Evolutionary conservation across 495 filamentous ascomycete genomes (phyloP).

Genomic region (Penicillium paradoxum): DNA sequence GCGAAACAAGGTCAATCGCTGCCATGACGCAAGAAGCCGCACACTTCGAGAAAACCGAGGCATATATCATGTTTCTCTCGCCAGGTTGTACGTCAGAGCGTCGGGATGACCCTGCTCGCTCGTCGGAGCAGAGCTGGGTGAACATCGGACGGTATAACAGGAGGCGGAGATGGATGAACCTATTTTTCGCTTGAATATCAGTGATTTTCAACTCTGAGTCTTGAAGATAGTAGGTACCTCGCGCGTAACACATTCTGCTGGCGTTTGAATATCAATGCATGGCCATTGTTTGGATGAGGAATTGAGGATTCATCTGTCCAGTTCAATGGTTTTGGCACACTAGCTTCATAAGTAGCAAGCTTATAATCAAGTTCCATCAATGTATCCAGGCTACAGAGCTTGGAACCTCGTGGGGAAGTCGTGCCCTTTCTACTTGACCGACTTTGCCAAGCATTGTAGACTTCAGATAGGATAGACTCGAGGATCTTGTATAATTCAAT

Average conservation of each 20-base stretch:
- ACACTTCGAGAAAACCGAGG: constrained; percentile 32
- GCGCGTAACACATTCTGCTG: constrained; percentile 41
- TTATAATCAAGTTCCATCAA: constrained; percentile 39
- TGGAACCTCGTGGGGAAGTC: constrained; percentile 5
- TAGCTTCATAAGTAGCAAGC: constrained; percentile 33
- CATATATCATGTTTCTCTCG: constrained; percentile 29
- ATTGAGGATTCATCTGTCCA: constrained; percentile 25
- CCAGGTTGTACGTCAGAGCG: constrained; percentile 3
- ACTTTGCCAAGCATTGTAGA: constrained; percentile 38
- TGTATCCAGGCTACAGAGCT: constrained; percentile 31
- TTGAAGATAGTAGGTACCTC: constrained; percentile 21
- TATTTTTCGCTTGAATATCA: constrained; percentile 8
- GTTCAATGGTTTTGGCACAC: constrained; percentile 31
- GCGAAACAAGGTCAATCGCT: constrained; percentile 37
- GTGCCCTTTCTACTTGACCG: constrained; percentile 14
- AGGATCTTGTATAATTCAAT: constrained; percentile 42
- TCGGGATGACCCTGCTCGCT: constrained; percentile 14
- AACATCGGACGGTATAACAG: constrained; percentile 47
- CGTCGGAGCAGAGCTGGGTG: constrained; percentile 37
- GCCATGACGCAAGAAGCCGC: constrained; percentile 35
- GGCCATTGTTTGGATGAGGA: not conserved
- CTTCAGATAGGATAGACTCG: constrained; percentile 37
- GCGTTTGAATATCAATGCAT: constrained; percentile 22
- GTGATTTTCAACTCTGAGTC: too few relatives aligned
- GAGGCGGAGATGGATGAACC: constrained; percentile 42